Evolutionary conservation across 495 filamentous ascomycete species (phyloP).

Genomic region (Pyronema domesticum): DNA sequence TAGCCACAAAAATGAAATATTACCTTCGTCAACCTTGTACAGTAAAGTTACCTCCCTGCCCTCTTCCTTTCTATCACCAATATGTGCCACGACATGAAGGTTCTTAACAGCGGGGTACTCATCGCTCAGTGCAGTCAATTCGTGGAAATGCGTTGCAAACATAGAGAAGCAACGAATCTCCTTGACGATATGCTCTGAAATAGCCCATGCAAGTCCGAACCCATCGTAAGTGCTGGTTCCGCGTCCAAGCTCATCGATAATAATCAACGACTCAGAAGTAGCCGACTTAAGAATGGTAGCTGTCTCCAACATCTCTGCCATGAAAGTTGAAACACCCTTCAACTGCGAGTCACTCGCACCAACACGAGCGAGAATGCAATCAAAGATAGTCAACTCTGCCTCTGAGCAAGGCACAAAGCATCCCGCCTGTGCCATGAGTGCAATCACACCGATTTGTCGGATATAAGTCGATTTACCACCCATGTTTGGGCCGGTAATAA

Average conservation of each 20-base stretch:
- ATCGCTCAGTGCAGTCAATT: slow-evolving; percentile 77
- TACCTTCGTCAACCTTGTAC: slow-evolving; percentile 77
- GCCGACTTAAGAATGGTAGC: slow-evolving; percentile 96
- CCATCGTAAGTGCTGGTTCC: slow-evolving; percentile 98
- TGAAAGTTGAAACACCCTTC: slow-evolving; percentile 97
- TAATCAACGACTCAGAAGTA: slow-evolving; percentile 83
- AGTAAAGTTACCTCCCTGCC: slow-evolving; percentile 82
- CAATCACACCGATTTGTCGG: slow-evolving; percentile 91
- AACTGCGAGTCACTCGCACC: slow-evolving; percentile 90
- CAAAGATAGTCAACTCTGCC: slow-evolving; percentile 88
- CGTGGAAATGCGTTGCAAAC: slow-evolving; percentile 98
- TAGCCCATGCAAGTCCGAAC: slow-evolving; percentile 95
- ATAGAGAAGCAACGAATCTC: slow-evolving; percentile 85
- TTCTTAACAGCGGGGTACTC: slow-evolving; percentile 76
- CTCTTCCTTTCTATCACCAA: slow-evolving; percentile 31
- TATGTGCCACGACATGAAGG: slow-evolving; percentile 88
- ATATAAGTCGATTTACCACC: slow-evolving; percentile 98
- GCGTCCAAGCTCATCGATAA: slow-evolving; percentile 96
- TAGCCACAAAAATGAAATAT: slow-evolving; percentile 1
- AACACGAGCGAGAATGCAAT: slow-evolving; percentile 92
- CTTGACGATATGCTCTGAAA: slow-evolving; percentile 89
- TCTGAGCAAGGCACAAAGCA: slow-evolving; percentile 89
- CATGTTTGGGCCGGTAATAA: slow-evolving; percentile 98
- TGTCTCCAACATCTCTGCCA: slow-evolving; percentile 99
- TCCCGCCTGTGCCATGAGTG: slow-evolving; percentile 90